Evolutionary conservation across 225 moss, liverwort and hornwort genomes (phyloP), one percentile per base, ranked within the genome.

Genomic region (Straminergon stramineum): DNA sequence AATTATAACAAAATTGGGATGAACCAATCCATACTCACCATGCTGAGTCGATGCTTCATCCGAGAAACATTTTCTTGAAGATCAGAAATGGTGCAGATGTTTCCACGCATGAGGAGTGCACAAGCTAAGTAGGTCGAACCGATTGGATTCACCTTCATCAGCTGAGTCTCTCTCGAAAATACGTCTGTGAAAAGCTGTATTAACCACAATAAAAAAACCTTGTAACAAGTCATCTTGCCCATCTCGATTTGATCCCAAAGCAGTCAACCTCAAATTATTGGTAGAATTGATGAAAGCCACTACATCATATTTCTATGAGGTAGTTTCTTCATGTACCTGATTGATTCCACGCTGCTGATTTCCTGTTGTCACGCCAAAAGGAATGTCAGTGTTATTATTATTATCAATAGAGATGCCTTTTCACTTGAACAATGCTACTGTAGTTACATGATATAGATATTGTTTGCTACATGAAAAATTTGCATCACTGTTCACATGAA

Each of bases 101-200:
- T 94, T 82, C 97, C 98, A 84, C 97, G 92, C 95, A 97, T 95
- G 69, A 99, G 91, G 28, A 99, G 94, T 18, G 97, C 98, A 93
- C 97, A 97, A 35, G 96, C 98, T 87, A 99, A 93, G 92, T 99
- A 99, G 79, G 97, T 99, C 83, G 94, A 97, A 53, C 91, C 90
- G 41, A 90, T 64, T 48, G 98, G 97, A 83, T 95, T 95, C 74
- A 94, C 94, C 87, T 97, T 96, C 87, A 97, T 96, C 37, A 96
- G 91, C 89, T 99, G 98, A 90, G 94, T 94, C 52, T 97, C 97
- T 84, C 92, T 96, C 39, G 89, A 89, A 81, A 97, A 97, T 7
- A 95, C 96, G 30, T 99, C 98, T 21, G 90, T 97, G 71, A 99
- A 97, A 60, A 95, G 91, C 96, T 98, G 91, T 68, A 84, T 17